phyloP scores from a whole-genome alignment of 139 green algal species.

The Nannochloris sp. region DNA sequence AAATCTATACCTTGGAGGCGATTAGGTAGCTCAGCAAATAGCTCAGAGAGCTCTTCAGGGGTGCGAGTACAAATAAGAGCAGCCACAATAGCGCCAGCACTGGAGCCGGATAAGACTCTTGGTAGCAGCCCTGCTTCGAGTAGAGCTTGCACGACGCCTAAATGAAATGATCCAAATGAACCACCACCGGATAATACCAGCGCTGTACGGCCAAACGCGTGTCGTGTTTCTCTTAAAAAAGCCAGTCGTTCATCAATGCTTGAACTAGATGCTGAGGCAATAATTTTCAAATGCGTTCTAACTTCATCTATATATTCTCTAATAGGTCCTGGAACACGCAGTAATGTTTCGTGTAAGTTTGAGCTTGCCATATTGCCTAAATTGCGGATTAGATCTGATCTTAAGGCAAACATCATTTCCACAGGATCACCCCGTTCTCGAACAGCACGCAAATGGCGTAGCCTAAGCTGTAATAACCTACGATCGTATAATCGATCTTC shows the following conservation, averaged over 20 bases:
- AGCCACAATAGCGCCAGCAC: conserved; percentile 71
- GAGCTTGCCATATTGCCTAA: conserved; percentile 78
- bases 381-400: conserved; percentile 88
- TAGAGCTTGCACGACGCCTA: conserved; percentile 66
- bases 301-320: conserved; percentile 52
- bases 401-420: conserved; percentile 64
- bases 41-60: conserved; percentile 60
- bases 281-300: conserved; percentile 50
- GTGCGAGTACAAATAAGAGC: conserved; percentile 48
- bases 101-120: conserved; percentile 79
- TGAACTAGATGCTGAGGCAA: conserved; percentile 22
- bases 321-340: conserved; percentile 69
- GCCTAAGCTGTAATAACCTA: conserved; percentile 62
- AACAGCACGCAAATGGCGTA: conserved; percentile 44
- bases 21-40: conserved; percentile 36
- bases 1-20: conserved; percentile 70
- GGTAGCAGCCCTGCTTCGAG: conserved; percentile 82
- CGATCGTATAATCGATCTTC: conserved; percentile 69
- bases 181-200: conserved; percentile 89
- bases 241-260: conserved; percentile 73
- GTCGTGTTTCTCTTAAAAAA: conserved; percentile 85
- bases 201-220: conserved; percentile 89
- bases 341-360: conserved; percentile 51
- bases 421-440: conserved; percentile 24
- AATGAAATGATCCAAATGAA: conserved; percentile 58